phyloP scores from a whole-genome alignment of 78 protist genomes.

The Guillardia theta region DNA sequence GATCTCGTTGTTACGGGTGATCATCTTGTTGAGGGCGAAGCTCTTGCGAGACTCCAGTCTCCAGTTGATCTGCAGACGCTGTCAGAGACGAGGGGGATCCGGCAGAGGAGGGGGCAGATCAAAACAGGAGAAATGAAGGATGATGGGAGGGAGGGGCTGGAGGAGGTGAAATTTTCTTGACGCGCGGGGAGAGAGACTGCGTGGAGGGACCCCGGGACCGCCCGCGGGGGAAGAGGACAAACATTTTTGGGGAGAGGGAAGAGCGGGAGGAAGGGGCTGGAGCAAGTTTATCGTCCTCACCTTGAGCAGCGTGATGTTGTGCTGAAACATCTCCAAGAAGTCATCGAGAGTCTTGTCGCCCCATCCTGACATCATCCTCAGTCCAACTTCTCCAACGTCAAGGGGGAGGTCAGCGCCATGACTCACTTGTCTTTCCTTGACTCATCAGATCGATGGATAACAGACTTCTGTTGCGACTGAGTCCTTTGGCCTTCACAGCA shows the following conservation, averaged over 20 bases:
- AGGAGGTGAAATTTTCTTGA: too few relatives aligned
- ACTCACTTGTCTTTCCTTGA: not conserved
- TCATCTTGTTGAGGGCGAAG: conserved; percentile 22
- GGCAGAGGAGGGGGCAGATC: too few relatives aligned
- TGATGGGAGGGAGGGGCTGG: too few relatives aligned
- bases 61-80: not conserved
- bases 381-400: not conserved
- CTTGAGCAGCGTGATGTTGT: conserved; percentile 20
- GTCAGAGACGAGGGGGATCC: not conserved
- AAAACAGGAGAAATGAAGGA: too few relatives aligned
- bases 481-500: not conserved
- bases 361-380: not conserved
- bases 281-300: not conserved
- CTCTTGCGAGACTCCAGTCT: conserved; percentile 34
- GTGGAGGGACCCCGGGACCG: too few relatives aligned
- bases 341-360: not conserved
- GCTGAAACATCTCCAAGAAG: not conserved
- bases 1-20: conserved; percentile 39
- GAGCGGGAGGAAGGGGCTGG: not conserved
- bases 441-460: not conserved
- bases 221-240: not conserved
- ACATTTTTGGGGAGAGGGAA: not conserved
- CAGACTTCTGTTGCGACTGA: not conserved
- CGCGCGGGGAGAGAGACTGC: too few relatives aligned
- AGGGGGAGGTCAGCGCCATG: not conserved